Percentiles rank a stretch among this genome's conserved stretches.
phyloP scores from a whole-genome alignment of 2,329 filamentous ascomycete genomes.

The Verruconis gallopava region DNA sequence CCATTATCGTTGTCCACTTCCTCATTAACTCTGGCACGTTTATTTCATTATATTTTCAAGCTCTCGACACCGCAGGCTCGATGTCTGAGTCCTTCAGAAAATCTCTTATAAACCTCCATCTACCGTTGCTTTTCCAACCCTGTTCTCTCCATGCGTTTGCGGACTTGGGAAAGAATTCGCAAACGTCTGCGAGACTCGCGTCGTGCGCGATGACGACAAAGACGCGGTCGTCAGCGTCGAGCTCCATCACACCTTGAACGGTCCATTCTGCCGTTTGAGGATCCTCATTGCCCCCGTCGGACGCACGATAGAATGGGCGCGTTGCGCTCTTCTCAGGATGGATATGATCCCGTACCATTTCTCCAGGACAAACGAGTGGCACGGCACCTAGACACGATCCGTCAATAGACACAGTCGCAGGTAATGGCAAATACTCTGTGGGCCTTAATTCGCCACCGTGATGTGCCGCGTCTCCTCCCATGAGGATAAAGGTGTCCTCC shows the following conservation, averaged over 20 bases:
- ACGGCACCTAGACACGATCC: background rate
- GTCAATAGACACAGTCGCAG: conserved; percentile 18
- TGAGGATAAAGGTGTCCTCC: conserved; percentile 8
- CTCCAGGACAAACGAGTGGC: conserved; percentile 25
- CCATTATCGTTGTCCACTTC: too few species aligned
- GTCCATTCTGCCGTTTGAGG: conserved; percentile 24
- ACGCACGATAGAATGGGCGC: conserved; percentile 24
- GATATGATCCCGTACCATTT: conserved; percentile 25
- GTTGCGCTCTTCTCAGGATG: conserved; percentile 22
- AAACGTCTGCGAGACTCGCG: conserved; percentile 26
- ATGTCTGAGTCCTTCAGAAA: conserved; percentile 35
- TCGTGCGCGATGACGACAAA: conserved; percentile 39
- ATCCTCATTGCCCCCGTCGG: conserved; percentile 21
- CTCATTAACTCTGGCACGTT: too few species aligned
- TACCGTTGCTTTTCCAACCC: conserved; percentile 33
- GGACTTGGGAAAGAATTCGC: conserved; percentile 38
- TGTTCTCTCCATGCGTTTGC: conserved; percentile 35
- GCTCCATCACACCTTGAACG: conserved; percentile 33
- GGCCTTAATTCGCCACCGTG: conserved; percentile 35
- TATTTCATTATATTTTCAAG: too few species aligned
- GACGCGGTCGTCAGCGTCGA: conserved; percentile 32
- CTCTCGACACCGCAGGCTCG: too few species aligned
- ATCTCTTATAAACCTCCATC: conserved; percentile 40
- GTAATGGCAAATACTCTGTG: conserved; percentile 28
- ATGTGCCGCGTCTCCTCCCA: conserved; percentile 18